Evolutionary conservation across 1,284 basidiomycete species (phyloP), one percentile per base, ranked within the genome.

Genomic region (Puccinia coronata): DNA sequence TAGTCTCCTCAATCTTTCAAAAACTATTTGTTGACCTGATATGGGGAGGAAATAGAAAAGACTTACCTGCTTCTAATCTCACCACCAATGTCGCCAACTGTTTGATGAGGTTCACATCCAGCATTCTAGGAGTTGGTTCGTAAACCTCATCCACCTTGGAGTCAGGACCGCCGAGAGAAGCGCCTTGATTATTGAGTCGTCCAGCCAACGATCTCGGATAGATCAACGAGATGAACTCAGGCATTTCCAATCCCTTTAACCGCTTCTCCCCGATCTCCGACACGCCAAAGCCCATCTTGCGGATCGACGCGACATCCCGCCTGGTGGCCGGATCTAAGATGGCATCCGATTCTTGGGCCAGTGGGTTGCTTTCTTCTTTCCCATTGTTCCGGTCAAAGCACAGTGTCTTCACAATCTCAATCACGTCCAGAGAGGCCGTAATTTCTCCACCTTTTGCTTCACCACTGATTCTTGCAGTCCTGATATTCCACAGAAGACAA

Each of bases 371-470:
- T 0, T 89, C 91, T 9, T 84, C 0, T 84, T 84, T 53, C 85
- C 84, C 28, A 84, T 84, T 78, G 86, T 77, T 70, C 84, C 85
- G 82, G 85, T 85, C 39, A 84, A 84, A 72, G 85, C 86, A 82
- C 85, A 85, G 71, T 20, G 83, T 81, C 63, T 91, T 90, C 85
- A 97, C 91, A 88, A 96, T 94, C 80, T 91, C 91, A 81, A 95
- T 89, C 83, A 98, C 92, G 83, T 98, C 96, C 23, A 91, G 91
- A 84, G 93, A 95, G 84, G 93, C 92, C 91, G 95, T 92, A 85
- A 99, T 95, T 87, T 99, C 94, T 0, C 97, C 97, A 18, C 97
- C 97, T 39, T 92, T 91, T 0, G 97, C 95, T 80, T 89, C 90
- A 51, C 92, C 91, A 82, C 89, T 91, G 85, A 99, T 93, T 79